These are phyloP conservation scores for Monosporascus sp. DNA, from an alignment of 2,329 filamentous ascomycete genomes.

Conservation along the genomic window DNA sequence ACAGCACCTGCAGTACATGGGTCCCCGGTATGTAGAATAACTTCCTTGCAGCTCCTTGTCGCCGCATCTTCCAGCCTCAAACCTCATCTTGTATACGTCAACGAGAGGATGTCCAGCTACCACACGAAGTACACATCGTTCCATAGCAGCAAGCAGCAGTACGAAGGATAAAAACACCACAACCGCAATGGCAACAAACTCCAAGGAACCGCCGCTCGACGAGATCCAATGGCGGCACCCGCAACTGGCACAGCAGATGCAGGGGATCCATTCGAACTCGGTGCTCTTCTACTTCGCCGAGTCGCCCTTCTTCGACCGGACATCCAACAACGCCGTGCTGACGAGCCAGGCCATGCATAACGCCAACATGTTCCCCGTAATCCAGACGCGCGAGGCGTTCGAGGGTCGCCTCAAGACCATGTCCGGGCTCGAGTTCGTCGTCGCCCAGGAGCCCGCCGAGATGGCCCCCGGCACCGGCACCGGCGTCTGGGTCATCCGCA, in stretches of 20 bases:
- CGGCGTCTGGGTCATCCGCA: conserved; percentile 65
- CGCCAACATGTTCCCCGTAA: conserved; percentile 48
- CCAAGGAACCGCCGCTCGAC: conserved; percentile 44
- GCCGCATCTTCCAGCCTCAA: too few species aligned
- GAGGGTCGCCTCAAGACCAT: conserved; percentile 58
- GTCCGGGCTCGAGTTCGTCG: conserved; percentile 62
- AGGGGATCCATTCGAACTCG: conserved; percentile 58
- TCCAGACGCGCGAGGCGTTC: conserved; percentile 58
- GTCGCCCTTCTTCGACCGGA: conserved; percentile 63
- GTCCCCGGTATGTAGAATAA: too few species aligned
- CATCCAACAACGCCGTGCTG: conserved; percentile 62
- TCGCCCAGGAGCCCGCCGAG: conserved; percentile 60
- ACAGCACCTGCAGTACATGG: too few species aligned
- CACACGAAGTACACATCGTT: not conserved
- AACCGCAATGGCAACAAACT: conserved; percentile 14
- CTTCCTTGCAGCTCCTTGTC: too few species aligned
- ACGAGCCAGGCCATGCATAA: conserved; percentile 59
- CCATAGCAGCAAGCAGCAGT: too few species aligned
- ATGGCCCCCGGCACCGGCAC: conserved; percentile 55
- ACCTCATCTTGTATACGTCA: too few species aligned
- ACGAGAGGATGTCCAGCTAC: not conserved
- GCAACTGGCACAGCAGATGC: conserved; percentile 42
- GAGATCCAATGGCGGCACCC: conserved; percentile 63
- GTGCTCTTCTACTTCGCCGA: conserved; percentile 64
- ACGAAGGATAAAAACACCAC: not conserved